Evolutionary conservation across 768 basidiomycete species (phyloP), one percentile per base, ranked within the genome.

Genomic region (Phlebiopsis flavidoalba): DNA sequence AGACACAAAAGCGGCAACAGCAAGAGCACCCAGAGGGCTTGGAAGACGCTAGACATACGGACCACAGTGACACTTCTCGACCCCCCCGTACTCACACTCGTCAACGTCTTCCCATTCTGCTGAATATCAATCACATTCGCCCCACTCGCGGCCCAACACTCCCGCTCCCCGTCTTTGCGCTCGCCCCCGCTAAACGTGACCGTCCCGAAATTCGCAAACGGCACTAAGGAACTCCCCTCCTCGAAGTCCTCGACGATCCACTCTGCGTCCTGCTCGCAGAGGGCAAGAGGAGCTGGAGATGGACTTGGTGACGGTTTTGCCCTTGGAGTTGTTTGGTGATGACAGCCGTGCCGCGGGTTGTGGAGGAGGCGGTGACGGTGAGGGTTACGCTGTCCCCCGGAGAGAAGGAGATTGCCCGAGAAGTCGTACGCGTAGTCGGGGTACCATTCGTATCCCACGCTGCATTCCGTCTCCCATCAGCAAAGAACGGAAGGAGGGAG

Each of bases 161-260:
- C n/a, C 70, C 70, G 2, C 70, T 65, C 37, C 19, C 36, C 10
- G 67, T 69, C 8, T 66, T 68, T 0, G 74, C 73, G 22, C 57
- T 54, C 14, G 72, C 69, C 26, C n/a, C 59, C 58, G 14, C 66
- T 73, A 65, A 74, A 74, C 15, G 61, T 66, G 51, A 74, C 71
- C 17, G 69, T 69, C 58, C 70, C 70, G 40, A 73, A 75, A 67
- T 73, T 68, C 26, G 73, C 72, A 45, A 75, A 70, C n/a, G 70
- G 69, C 22, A 75, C 74, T 26, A 64, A 64, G 40, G 35, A 43
- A 31, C 40, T 24, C 45, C 64, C 63, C 46, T 58, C 36, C 37
- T 55, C 36, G 21, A 55, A 55, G 54, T 55, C 54, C 54, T 55
- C 54, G 37, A 55, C 54, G 48, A 74, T 74, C 72, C 73, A 74